Base-by-base conservation (phyloP, 768 basidiomycete species). In the Mycena maculata region DNA sequence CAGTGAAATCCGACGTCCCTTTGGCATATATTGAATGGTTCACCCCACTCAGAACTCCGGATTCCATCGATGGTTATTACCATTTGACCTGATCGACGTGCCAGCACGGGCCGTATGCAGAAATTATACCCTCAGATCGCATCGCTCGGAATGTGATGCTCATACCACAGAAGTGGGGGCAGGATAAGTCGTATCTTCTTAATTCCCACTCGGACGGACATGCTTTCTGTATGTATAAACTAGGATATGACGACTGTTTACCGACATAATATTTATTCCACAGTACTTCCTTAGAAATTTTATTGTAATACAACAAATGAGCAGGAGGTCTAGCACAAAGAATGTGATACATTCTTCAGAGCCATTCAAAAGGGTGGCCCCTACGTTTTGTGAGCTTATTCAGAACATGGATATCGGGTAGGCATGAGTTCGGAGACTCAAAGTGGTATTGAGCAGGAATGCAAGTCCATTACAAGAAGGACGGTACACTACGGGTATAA, bases 21-120 rank as follows among this genome's bases (percentile, higher is more conserved):
- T 59, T 79, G 2, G 74, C 67, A 0, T 77, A 77, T 50, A 56
- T 78, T 13, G 72, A 78, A 30, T 77, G 73, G 74, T 77, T 74
- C 49, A 76, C 72, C 15, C 67, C 71, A 2, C 61, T 73, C 2
- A 25, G 52, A 10, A 41, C 3, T 48, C 71, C 16, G 45, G 65
- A 4, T 75, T 73, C 4, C 71, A 49, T 42, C 39, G 69, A 67
- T 23, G 68, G 68, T 2, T 56, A 56, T 42, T 42, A 48, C 59
- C 66, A 41, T 63, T 54, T 48, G 31, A 30, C n/a, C 60, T 65
- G 38, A 39, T 70, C 18, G 36, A 67, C 50, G 15, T 64, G 31
- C 18, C 57, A 39, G 44, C 65, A 59, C 22, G 58, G 31, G 54
- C 68, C 45, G 48, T 72, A 22, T 28, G 65, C 73, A 2, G 69